phyloP scores from a whole-genome alignment of 371 early-diverging fungal species.

The Circinella umbellata region DNA sequence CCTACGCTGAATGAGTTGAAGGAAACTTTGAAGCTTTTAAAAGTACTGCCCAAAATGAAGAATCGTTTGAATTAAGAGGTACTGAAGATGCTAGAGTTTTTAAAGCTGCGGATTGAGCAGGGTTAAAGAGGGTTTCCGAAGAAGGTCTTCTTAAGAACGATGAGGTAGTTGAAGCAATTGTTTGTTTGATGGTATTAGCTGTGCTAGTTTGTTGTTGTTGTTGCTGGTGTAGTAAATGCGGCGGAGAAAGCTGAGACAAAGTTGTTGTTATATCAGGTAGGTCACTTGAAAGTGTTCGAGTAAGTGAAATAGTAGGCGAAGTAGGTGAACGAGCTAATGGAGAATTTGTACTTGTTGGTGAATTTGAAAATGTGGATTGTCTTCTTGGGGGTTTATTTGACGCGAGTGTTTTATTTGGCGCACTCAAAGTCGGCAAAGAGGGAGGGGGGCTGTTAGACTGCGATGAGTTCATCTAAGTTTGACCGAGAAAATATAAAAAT shows the following conservation, averaged over 20 bases:
- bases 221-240: background rate
- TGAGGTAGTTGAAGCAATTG: constrained; percentile 24
- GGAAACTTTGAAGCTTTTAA: constrained; percentile 55
- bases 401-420: constrained; percentile 40
- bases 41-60: constrained; percentile 50
- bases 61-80: constrained; percentile 25
- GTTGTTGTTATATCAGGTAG: constrained; percentile 25
- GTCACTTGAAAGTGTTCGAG: constrained; percentile 36
- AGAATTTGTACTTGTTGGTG: constrained; percentile 22
- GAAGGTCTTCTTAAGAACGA: constrained; percentile 24
- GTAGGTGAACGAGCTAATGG: constrained; percentile 9
- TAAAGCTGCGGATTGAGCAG: constrained; percentile 44
- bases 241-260: constrained; percentile 23
- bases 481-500: background rate
- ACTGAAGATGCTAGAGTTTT: constrained; percentile 50
- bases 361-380: constrained; percentile 16
- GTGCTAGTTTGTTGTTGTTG: constrained; percentile 4
- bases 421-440: constrained; percentile 32
- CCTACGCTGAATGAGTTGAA: constrained; percentile 50
- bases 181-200: constrained; percentile 20
- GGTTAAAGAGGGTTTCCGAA: constrained; percentile 38
- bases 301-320: constrained; percentile 20
- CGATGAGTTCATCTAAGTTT: constrained; percentile 26
- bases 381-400: constrained; percentile 35
- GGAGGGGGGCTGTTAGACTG: constrained; percentile 18